phyloP scores from a whole-genome alignment of 139 green algal species.

The Zygnema circumcarinatum region DNA sequence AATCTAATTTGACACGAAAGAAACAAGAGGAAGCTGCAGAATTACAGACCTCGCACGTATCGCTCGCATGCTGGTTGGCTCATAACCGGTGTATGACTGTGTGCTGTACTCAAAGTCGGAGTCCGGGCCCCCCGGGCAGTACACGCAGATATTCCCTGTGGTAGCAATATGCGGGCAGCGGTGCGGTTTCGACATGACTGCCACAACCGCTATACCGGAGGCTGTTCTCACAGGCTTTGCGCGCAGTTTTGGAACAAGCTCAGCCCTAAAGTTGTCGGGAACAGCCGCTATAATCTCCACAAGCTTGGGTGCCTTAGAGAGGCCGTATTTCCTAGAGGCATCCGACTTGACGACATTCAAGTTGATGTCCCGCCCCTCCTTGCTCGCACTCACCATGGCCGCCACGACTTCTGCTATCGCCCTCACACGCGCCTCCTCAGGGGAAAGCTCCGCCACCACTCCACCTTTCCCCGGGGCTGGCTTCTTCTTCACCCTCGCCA shows the following conservation, averaged over 20 bases:
- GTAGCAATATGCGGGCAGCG: constrained; percentile 98
- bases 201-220: constrained; percentile 96
- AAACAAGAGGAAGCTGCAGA: background rate
- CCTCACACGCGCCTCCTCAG: constrained; percentile 52
- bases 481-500: no score
- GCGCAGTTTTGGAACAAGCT: constrained; percentile 81
- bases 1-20: no score
- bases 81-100: constrained; percentile 90
- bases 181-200: constrained; percentile 99
- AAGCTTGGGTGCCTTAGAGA: constrained; percentile 84
- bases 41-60: constrained; percentile 87
- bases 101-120: constrained; percentile 98
- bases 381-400: constrained; percentile 38
- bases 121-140: constrained; percentile 96
- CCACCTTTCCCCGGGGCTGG: constrained; percentile 25
- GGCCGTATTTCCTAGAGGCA: constrained; percentile 63
- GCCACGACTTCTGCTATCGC: constrained; percentile 57
- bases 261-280: constrained; percentile 84
- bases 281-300: constrained; percentile 98
- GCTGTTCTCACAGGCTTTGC: constrained; percentile 87
- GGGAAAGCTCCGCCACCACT: constrained; percentile 39
- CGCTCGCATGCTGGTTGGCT: constrained; percentile 96
- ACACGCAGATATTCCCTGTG: constrained; percentile 98
- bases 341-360: constrained; percentile 62
- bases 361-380: constrained; percentile 54